Conservation (phyloP, 495 filamentous ascomycete species). For the Hyphodiscus hymeniophilus region DNA sequence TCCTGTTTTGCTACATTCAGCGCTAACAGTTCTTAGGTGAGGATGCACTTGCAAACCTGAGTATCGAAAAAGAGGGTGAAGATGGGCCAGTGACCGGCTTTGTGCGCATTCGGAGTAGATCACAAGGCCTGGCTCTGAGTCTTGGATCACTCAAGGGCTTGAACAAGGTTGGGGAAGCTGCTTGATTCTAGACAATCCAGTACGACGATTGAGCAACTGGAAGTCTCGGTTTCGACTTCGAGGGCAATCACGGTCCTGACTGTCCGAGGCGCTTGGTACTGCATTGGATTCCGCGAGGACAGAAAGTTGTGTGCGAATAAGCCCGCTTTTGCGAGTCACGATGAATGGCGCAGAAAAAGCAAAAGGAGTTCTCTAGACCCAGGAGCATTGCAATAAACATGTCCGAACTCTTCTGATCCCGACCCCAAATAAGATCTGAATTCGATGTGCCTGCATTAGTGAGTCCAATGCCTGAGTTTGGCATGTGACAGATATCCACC, state of each 20-base stretch:
- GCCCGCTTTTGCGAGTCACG: conserved; percentile 8
- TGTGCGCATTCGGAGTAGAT: conserved; percentile 94
- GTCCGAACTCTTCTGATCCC: conserved; percentile 5
- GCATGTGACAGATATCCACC: conserved; percentile 2
- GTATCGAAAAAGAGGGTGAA: conserved; percentile 95
- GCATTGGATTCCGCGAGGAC: too few relatives aligned
- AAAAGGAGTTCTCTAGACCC: conserved; percentile 20
- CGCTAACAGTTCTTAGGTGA: conserved; percentile 57
- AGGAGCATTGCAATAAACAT: conserved; percentile 11
- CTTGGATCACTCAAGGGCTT: conserved; percentile 92
- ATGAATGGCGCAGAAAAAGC: conserved; percentile 21
- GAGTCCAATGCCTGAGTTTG: too few relatives aligned
- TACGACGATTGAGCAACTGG: background rate
- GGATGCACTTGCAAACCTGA: conserved; percentile 96
- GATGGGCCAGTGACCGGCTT: conserved; percentile 97
- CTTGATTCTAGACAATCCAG: conserved; percentile 4
- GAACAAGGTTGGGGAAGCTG: conserved; percentile 59
- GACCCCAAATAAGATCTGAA: background rate
- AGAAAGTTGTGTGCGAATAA: background rate
- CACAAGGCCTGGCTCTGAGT: conserved; percentile 90
- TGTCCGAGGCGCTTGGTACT: too few relatives aligned
- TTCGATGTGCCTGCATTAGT: conserved; percentile 29
- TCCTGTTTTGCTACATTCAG: background rate
- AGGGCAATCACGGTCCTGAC: background rate
- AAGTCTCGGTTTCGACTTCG: background rate